phyloP scores from a whole-genome alignment of 805 yeast species.

The Naumovozyma castellii region DNA sequence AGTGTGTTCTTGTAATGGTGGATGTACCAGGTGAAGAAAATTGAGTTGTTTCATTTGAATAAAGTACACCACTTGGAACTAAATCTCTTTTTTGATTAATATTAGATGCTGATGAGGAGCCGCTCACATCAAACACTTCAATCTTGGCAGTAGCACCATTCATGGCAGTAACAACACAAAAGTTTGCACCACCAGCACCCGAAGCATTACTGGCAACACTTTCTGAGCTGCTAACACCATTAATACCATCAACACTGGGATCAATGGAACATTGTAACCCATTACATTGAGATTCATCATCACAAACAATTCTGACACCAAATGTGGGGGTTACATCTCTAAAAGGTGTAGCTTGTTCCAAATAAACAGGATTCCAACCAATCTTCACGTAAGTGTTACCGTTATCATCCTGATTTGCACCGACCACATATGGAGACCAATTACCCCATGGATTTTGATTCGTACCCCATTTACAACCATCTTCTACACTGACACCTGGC shows the following conservation, averaged over 20 bases:
- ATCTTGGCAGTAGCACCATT: conserved; percentile 53
- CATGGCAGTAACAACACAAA: conserved; percentile 71
- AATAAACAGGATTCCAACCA: conserved; percentile 82
- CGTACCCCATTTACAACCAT: conserved; percentile 83
- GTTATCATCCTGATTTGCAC: conserved; percentile 63
- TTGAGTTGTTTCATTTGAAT: not conserved
- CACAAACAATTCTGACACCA: conserved; percentile 67
- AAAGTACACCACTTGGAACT: not conserved
- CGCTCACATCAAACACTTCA: conserved; percentile 44
- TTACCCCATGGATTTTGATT: conserved; percentile 61
- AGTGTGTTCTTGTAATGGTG: too few relatives aligned
- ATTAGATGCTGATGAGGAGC: too few relatives aligned
- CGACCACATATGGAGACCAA: conserved; percentile 91
- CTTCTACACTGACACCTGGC: conserved; percentile 65
- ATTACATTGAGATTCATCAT: conserved; percentile 52
- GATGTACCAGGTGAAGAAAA: too few relatives aligned
- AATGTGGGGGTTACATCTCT: conserved; percentile 45
- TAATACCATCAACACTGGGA: conserved; percentile 52
- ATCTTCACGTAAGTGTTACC: conserved; percentile 71
- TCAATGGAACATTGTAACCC: conserved; percentile 75
- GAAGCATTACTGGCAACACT: conserved; percentile 31
- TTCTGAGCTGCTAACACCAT: conserved; percentile 42
- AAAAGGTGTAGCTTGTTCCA: conserved; percentile 49
- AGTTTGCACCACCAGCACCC: conserved; percentile 58
- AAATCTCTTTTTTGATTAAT: not conserved